phyloP scores from a whole-genome alignment of 495 filamentous ascomycete species.

The Aspergillus homomorphus region DNA sequence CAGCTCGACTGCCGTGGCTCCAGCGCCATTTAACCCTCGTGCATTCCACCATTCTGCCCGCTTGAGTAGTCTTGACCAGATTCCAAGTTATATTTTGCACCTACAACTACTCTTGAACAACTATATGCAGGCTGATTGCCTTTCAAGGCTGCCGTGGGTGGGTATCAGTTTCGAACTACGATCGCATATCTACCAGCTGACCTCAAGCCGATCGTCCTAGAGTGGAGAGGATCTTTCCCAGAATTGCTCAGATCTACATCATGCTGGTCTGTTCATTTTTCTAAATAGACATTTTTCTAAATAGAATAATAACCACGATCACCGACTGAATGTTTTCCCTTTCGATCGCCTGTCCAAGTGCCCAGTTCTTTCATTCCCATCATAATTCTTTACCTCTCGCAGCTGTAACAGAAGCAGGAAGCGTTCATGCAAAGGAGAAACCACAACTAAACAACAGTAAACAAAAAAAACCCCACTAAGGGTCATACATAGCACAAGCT shows the following conservation, averaged over 20 bases:
- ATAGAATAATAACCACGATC: not conserved
- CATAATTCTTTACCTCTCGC: not conserved
- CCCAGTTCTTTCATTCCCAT: not conserved
- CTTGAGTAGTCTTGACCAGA: too few species aligned
- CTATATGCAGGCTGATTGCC: too few species aligned
- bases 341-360: not conserved
- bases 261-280: not conserved
- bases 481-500: not conserved
- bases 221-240: not conserved
- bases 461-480: slow-evolving; percentile 13
- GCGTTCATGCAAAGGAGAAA: slow-evolving; percentile 11
- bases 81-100: too few species aligned
- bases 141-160: too few species aligned
- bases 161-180: too few species aligned
- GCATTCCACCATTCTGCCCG: too few species aligned
- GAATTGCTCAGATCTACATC: not conserved
- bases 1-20: slow-evolving; percentile 10
- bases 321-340: slow-evolving; percentile 10
- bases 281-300: not conserved
- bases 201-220: not conserved
- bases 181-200: not conserved
- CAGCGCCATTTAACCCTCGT: too few species aligned
- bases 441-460: slow-evolving; percentile 13
- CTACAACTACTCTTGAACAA: too few species aligned
- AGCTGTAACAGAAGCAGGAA: not conserved